A percentile compares a stretch with the other conserved stretches of the same genome.
phyloP scores from a whole-genome alignment of 1,284 basidiomycete genomes.

The Ganoderma meredithae region DNA sequence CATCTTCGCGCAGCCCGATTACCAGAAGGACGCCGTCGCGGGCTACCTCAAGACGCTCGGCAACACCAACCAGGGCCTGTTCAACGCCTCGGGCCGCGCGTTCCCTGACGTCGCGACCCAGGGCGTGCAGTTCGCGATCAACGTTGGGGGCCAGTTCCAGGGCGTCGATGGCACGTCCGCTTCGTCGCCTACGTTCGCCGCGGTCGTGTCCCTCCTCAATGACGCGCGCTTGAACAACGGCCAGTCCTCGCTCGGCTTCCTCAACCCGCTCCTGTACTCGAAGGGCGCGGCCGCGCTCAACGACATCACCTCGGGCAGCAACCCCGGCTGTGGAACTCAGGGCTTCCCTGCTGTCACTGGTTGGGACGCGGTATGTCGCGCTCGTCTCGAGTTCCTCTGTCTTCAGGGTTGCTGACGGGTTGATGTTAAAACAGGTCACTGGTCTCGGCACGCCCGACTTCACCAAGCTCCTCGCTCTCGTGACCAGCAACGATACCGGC shows the following conservation, averaged over 20 bases:
- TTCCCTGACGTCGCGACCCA: conserved; percentile 23
- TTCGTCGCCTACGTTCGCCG: conserved; percentile 58
- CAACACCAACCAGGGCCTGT: conserved; percentile 52
- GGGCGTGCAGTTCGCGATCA: conserved; percentile 59
- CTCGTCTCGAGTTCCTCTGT: neutral
- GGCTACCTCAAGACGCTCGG: conserved; percentile 30
- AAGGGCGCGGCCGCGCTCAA: conserved; percentile 42
- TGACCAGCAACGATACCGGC: conserved; percentile 17
- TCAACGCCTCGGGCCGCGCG: conserved; percentile 51
- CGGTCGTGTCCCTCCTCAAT: conserved; percentile 64
- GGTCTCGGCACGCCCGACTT: conserved; percentile 72
- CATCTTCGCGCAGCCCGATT: conserved; percentile 32
- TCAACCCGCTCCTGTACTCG: conserved; percentile 62
- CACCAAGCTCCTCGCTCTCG: conserved; percentile 50
- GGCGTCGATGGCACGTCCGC: conserved; percentile 54
- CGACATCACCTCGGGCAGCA: conserved; percentile 37
- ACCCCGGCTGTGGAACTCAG: conserved; percentile 44
- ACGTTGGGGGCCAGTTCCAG: conserved; percentile 54
- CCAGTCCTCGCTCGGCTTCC: conserved; percentile 61
- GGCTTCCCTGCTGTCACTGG: conserved; percentile 46
- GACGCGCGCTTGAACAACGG: conserved; percentile 61
- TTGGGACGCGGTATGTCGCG: conserved; percentile 44
- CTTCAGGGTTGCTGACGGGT: neutral
- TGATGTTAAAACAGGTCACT: conserved; percentile 50
- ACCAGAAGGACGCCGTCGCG: conserved; percentile 31